Evolutionary conservation across 176 grass and related monocot genomes (phyloP).

Genomic region (Oryza officinalis): DNA sequence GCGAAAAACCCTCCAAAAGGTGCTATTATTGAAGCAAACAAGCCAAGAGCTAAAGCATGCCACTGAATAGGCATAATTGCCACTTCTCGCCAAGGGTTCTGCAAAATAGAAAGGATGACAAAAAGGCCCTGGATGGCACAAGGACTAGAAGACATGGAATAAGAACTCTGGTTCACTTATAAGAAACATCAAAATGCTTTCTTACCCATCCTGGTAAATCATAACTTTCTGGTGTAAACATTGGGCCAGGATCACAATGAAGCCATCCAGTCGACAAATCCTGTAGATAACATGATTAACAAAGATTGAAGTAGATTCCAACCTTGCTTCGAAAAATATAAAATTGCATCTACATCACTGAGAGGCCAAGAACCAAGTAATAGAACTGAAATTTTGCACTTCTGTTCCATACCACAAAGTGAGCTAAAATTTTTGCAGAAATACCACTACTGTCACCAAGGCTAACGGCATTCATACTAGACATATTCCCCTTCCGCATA

Average conservation of each 20-base stretch:
- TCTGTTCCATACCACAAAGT: neutral
- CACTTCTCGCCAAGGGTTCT: slow-evolving; percentile 74
- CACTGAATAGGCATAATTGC: slow-evolving; percentile 78
- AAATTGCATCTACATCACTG: neutral
- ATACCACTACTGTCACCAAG: neutral
- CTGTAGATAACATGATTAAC: slow-evolving; percentile 28
- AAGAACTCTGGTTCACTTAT: neutral
- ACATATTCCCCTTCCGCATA: neutral
- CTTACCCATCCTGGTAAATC: slow-evolving; percentile 56
- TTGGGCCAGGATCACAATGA: slow-evolving; percentile 72
- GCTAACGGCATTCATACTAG: neutral
- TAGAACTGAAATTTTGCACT: neutral
- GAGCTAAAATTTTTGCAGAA: neutral
- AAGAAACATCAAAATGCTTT: slow-evolving; percentile 18
- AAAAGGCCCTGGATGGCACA: slow-evolving; percentile 2
- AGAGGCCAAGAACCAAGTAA: neutral
- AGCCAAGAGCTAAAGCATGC: slow-evolving; percentile 79
- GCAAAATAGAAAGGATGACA: slow-evolving; percentile 28
- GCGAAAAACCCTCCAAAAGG: slow-evolving; percentile 95
- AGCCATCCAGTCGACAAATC: slow-evolving; percentile 87
- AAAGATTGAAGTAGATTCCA: slow-evolving; percentile 11
- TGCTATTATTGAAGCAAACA: slow-evolving; percentile 96
- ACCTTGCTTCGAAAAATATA: neutral
- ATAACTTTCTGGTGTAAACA: slow-evolving; percentile 79
- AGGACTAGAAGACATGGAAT: slow-evolving; percentile 2